These are phyloP conservation scores for Botrytis fabae DNA, from an alignment of 2,329 filamentous ascomycete genomes.

Conservation along the genomic window DNA sequence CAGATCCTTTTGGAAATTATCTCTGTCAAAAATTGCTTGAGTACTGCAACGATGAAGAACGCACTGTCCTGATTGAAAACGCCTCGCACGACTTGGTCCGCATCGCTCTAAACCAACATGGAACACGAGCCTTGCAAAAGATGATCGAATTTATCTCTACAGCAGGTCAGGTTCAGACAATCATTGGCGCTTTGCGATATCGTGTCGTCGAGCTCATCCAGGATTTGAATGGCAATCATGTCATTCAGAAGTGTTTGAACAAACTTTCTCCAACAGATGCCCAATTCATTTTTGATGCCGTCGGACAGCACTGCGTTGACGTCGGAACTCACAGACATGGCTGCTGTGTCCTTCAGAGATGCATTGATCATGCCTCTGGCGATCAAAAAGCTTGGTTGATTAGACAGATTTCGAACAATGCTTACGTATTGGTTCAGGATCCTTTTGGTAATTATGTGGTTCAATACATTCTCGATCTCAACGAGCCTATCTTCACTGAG, in stretches of 20 bases:
- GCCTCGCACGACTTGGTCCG: constrained; percentile 83
- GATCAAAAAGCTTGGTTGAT: constrained; percentile 87
- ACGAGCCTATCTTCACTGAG: constrained; percentile 83
- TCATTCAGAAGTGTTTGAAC: constrained; percentile 98
- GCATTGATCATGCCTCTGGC: constrained; percentile 93
- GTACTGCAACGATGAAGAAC: constrained; percentile 92
- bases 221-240: constrained; percentile 96
- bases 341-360: constrained; percentile 96
- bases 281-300: constrained; percentile 95
- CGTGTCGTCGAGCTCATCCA: constrained; percentile 94
- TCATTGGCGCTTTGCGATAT: constrained; percentile 79
- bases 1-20: constrained; percentile 98
- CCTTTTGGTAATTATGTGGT: constrained; percentile 99
- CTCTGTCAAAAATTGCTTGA: constrained; percentile 98
- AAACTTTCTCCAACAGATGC: constrained; percentile 82
- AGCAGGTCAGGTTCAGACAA: constrained; percentile 78
- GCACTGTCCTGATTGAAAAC: constrained; percentile 88
- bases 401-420: constrained; percentile 80
- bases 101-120: constrained; percentile 96
- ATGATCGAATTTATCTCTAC: constrained; percentile 98
- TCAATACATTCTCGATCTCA: constrained; percentile 96
- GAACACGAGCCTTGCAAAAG: constrained; percentile 94
- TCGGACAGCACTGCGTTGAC: constrained; percentile 80
- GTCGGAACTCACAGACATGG: constrained; percentile 97
- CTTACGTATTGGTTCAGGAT: constrained; percentile 88